phyloP scores from a whole-genome alignment of 495 filamentous ascomycete species.

The Xylaria bambusicola region DNA sequence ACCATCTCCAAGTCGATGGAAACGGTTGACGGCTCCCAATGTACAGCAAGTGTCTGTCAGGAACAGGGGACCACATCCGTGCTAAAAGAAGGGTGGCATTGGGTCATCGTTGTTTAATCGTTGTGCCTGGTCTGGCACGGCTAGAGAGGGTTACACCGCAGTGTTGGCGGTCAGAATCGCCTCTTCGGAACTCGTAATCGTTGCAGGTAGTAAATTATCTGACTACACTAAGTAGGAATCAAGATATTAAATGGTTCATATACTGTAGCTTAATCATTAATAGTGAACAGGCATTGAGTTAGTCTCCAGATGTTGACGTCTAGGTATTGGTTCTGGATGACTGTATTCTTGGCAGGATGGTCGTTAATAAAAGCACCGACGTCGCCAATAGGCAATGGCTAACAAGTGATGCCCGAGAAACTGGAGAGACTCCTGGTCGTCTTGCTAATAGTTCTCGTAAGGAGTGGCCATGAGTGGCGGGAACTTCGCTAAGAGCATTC shows the following conservation, averaged over 20 bases:
- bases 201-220: not conserved
- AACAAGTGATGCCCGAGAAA: not conserved
- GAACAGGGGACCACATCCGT: constrained; percentile 11
- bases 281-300: no score
- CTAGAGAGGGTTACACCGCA: constrained; percentile 11
- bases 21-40: not conserved
- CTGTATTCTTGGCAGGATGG: not conserved
- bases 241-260: no score
- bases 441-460: not conserved
- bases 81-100: constrained; percentile 12
- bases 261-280: no score
- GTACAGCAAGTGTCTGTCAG: not conserved
- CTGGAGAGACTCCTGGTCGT: not conserved
- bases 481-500: no score
- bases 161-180: constrained; percentile 5
- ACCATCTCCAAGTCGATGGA: no score
- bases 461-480: not conserved
- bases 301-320: no score
- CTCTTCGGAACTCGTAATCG: constrained; percentile 4
- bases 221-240: no score
- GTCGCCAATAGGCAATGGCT: not conserved
- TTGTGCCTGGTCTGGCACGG: constrained; percentile 13
- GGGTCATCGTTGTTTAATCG: constrained; percentile 9
- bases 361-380: not conserved
- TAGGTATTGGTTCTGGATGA: not conserved